Conservation (phyloP, 2,329 filamentous ascomycete species). For the Sarocladium kiliense region DNA sequence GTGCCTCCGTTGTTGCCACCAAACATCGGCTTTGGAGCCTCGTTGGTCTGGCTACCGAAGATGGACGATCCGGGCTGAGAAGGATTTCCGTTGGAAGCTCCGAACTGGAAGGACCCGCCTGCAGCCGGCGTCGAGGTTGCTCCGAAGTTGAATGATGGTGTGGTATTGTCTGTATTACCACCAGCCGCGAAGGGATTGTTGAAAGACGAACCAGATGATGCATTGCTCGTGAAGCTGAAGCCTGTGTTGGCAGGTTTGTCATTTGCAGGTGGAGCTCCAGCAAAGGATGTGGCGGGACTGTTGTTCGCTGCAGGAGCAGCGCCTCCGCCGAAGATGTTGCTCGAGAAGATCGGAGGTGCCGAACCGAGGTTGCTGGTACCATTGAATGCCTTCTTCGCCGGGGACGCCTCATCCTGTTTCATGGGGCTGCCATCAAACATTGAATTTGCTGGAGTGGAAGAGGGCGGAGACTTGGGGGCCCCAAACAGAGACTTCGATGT, state of each 20-base stretch:
- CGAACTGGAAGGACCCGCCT: slow-evolving; percentile 5
- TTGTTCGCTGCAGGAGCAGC: slow-evolving; percentile 15
- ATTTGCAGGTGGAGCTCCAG: slow-evolving; percentile 20
- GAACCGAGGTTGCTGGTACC: slow-evolving; percentile 18
- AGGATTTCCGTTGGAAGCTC: neutral
- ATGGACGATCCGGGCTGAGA: slow-evolving; percentile 23
- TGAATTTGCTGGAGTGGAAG: slow-evolving; percentile 19
- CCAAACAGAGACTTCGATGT: slow-evolving; percentile 33
- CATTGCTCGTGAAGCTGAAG: slow-evolving; percentile 17
- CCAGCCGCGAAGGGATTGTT: slow-evolving; percentile 35
- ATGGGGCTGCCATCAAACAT: slow-evolving; percentile 38
- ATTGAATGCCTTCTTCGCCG: slow-evolving; percentile 29
- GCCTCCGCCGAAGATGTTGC: slow-evolving; percentile 31
- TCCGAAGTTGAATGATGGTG: slow-evolving; percentile 13
- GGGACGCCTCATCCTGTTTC: slow-evolving; percentile 36
- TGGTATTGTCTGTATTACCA: slow-evolving; percentile 12
- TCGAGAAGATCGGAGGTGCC: slow-evolving; percentile 29
- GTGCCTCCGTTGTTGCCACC: slow-evolving; percentile 15
- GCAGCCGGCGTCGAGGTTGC: slow-evolving; percentile 18
- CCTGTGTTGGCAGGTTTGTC: slow-evolving; percentile 12
- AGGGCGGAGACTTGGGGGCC: slow-evolving; percentile 27
- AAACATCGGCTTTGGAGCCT: slow-evolving; percentile 15
- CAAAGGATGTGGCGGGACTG: neutral
- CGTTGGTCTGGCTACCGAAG: slow-evolving; percentile 27
- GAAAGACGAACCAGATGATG: slow-evolving; percentile 23